Conservation (phyloP, 208 protist species). For the Phytomonas francai region DNA sequence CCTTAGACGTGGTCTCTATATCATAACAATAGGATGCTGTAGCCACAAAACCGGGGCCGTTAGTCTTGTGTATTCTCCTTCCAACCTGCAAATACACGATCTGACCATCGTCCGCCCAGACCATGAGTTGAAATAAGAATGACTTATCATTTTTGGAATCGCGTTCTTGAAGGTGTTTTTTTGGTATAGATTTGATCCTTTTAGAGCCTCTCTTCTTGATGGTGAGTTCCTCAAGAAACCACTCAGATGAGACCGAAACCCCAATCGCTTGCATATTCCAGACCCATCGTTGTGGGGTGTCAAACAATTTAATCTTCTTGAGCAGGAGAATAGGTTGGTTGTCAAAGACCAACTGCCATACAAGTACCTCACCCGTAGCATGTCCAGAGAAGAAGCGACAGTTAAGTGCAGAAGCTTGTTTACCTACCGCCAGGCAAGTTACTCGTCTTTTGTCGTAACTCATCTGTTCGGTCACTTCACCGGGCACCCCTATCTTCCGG, state of each 20-base stretch:
- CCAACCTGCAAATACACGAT: conserved; percentile 20
- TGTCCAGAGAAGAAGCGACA: conserved; percentile 36
- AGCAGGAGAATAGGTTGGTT: conserved; percentile 22
- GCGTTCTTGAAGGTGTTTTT: too few species aligned
- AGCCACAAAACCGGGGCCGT: conserved; percentile 25
- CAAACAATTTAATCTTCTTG: conserved; percentile 34
- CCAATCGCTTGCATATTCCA: conserved; percentile 18
- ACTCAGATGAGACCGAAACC: too few species aligned
- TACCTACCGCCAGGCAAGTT: conserved; percentile 24
- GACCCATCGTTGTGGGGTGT: neutral
- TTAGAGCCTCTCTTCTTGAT: too few species aligned
- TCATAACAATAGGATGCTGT: conserved; percentile 3
- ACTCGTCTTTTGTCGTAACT: conserved; percentile 35
- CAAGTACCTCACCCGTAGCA: conserved; percentile 35
- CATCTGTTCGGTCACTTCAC: neutral
- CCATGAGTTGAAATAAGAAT: conserved; percentile 15
- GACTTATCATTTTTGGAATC: too few species aligned
- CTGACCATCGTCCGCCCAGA: conserved; percentile 23
- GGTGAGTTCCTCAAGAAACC: too few species aligned
- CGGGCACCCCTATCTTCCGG: neutral
- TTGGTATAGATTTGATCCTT: too few species aligned
- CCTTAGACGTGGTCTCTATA: too few species aligned
- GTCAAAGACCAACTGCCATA: conserved; percentile 21
- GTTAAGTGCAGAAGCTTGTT: neutral
- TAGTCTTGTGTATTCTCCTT: conserved; percentile 5